Evolutionary conservation across 73 alveolate species (phyloP), one percentile per base, ranked within the genome.

Genomic region (Effrenium voratum): DNA sequence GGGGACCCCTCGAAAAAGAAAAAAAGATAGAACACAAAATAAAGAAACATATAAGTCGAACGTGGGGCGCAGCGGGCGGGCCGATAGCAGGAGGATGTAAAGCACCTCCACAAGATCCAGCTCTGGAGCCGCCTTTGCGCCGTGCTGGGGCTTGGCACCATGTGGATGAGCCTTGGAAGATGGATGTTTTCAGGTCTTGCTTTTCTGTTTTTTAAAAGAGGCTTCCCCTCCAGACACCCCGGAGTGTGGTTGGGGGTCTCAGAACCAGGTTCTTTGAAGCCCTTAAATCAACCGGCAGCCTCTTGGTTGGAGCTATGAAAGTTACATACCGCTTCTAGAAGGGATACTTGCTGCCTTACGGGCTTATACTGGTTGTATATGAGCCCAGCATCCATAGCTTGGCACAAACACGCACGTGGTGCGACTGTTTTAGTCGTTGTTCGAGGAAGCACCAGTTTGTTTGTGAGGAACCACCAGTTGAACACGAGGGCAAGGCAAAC

Each of bases 91-190:
- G 40, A 70, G 8, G 97, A 90, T 44, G 57, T 66, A 87, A 68
- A 90, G 87, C 97, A 90, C 34, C 45, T 90, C 40, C 88, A 70
- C 75, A 90, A 90, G 75, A 90, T 90, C 44, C 50, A 52, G 45
- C 87, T 70, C 28, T 92, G 98, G 98, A 92, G 91, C 81, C 90
- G 98, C 10, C 63, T 72, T 34, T 92, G 98, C 38, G 98, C 98
- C 2, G 46, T 41, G 40, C 34, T 92, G 30, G 98, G 98, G 49
- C 81, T 92, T 45, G 98, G 91, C 1, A 92, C 92, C 52, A 92
- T 92, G 98, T 92, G 98, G 98, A 72, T 92, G 90, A 63, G 43
- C 0, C 72, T 70, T 70, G 32, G 22, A 24, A 46, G 81, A 13
- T 6, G 32, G 6, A 3, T 16, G 28, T 63, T 63, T 30, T 26